Percentiles rank a stretch among this genome's conserved stretches.
Evolutionary conservation across 306 rosid species (phyloP).

Genomic region (Dalbergia cultrata): DNA sequence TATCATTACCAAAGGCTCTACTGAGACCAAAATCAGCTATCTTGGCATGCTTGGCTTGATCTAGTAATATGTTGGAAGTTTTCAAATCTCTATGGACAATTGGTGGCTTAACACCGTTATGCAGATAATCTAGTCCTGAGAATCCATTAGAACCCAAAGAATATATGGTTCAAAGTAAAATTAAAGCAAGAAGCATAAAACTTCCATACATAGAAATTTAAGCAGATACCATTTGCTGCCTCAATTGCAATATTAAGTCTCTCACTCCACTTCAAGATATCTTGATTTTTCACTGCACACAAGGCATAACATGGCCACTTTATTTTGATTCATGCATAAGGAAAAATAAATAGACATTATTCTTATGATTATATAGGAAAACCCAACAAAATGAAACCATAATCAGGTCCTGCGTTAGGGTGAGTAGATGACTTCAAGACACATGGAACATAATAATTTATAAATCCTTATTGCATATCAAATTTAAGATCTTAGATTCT

Average conservation of each 20-base stretch:
- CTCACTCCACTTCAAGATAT: constrained; percentile 41
- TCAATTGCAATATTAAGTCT: constrained; percentile 42
- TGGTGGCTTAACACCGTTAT: constrained; percentile 52
- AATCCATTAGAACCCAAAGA: neutral
- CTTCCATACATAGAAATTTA: neutral
- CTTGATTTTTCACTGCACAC: constrained; percentile 17
- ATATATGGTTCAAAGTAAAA: neutral
- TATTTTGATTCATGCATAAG: neutral
- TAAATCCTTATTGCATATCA: too few species aligned
- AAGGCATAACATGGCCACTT: neutral
- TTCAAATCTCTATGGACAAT: constrained; percentile 66
- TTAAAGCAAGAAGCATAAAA: neutral
- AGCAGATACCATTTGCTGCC: constrained; percentile 32
- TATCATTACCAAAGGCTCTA: constrained; percentile 43
- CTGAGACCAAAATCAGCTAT: constrained; percentile 64
- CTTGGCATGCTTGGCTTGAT: constrained; percentile 52
- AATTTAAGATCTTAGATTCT: too few species aligned
- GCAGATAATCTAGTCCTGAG: constrained; percentile 55
- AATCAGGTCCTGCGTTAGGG: neutral
- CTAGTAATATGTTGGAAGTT: constrained; percentile 63
- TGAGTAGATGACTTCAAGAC: too few species aligned
- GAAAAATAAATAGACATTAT: neutral
- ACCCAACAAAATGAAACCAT: neutral
- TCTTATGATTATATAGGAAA: neutral
- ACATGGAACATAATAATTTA: too few species aligned